Percentiles rank a stretch among this genome's conserved stretches.
Conservation (phyloP, 2,329 filamentous ascomycete species). For the Colletotrichum incanum region DNA sequence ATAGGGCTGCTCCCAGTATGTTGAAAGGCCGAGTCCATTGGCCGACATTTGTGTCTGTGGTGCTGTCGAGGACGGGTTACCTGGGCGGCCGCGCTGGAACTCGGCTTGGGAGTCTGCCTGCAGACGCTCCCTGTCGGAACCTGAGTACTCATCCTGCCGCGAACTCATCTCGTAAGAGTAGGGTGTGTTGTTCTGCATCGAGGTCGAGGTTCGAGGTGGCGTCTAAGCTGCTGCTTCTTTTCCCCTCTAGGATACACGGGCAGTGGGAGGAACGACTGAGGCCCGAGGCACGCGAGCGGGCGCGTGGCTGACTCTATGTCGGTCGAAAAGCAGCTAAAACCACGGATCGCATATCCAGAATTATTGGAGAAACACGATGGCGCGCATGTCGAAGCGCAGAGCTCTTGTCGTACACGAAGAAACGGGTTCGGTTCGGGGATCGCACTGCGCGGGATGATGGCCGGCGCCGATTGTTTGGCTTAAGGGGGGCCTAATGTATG, state of each 20-base stretch:
- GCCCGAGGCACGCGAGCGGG: not conserved
- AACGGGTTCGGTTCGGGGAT: not conserved
- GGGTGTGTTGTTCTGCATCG: conserved; percentile 18
- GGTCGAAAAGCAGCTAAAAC: conserved; percentile 6
- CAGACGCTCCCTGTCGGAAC: conserved; percentile 35
- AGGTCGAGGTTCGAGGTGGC: not conserved
- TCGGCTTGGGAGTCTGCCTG: conserved; percentile 42
- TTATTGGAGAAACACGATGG: conserved; percentile 1
- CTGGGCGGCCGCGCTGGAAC: conserved; percentile 30
- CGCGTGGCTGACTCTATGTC: conserved; percentile 13
- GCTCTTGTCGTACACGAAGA: not conserved
- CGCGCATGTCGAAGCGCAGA: conserved; percentile 25
- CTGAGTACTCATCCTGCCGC: conserved; percentile 25
- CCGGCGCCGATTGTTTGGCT: not conserved
- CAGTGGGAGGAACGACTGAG: not conserved
- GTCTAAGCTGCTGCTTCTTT: not conserved
- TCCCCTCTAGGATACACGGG: not conserved
- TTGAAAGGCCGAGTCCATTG: conserved; percentile 62
- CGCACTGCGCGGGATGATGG: not conserved
- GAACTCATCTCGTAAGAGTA: conserved; percentile 38
- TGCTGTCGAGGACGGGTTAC: conserved; percentile 17
- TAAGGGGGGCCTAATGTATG: not conserved
- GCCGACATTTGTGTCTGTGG: conserved; percentile 41
- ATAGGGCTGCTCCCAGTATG: conserved; percentile 69
- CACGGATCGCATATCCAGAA: conserved; percentile 27